Evolutionary conservation across 2,329 filamentous ascomycete species (phyloP).

Genomic region (Cordyceps tenuipes): DNA sequence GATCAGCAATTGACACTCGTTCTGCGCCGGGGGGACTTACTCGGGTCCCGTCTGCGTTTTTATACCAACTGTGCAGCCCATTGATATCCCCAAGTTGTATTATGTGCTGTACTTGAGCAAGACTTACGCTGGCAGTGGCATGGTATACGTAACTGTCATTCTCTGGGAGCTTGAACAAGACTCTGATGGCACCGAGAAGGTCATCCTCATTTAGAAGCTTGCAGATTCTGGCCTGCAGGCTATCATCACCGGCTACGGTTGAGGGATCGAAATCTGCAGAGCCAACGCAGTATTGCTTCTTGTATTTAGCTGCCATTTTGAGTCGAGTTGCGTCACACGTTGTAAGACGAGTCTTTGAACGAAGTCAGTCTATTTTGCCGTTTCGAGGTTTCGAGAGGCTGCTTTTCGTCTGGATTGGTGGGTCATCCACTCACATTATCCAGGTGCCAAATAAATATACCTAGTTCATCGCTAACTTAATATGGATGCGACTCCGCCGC

Average conservation of each 20-base stretch:
- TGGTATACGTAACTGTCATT: conserved; percentile 42
- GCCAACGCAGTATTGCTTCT: conserved; percentile 36
- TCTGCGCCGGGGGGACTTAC: conserved; percentile 19
- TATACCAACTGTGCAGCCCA: conserved; percentile 43
- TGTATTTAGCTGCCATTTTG: conserved; percentile 21
- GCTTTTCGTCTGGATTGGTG: no score
- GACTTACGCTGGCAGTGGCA: conserved; percentile 40
- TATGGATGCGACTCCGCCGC: no score
- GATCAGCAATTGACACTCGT: neutral
- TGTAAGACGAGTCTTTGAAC: neutral
- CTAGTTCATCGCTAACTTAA: no score
- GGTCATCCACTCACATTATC: no score
- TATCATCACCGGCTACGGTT: conserved; percentile 29
- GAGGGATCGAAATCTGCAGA: conserved; percentile 36
- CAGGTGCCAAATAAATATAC: no score
- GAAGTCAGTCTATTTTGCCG: neutral
- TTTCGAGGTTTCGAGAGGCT: no score
- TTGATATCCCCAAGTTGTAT: conserved; percentile 36
- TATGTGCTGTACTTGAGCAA: conserved; percentile 40
- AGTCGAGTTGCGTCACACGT: neutral
- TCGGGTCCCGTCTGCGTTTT: conserved; percentile 25
- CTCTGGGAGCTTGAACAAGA: conserved; percentile 36
- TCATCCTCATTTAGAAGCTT: conserved; percentile 31
- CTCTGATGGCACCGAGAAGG: conserved; percentile 35
- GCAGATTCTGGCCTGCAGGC: conserved; percentile 28